A percentile compares a stretch with the other conserved stretches of the same genome.
phyloP scores from a whole-genome alignment of 495 filamentous ascomycete species.

The Evansstolkia leycettana region DNA sequence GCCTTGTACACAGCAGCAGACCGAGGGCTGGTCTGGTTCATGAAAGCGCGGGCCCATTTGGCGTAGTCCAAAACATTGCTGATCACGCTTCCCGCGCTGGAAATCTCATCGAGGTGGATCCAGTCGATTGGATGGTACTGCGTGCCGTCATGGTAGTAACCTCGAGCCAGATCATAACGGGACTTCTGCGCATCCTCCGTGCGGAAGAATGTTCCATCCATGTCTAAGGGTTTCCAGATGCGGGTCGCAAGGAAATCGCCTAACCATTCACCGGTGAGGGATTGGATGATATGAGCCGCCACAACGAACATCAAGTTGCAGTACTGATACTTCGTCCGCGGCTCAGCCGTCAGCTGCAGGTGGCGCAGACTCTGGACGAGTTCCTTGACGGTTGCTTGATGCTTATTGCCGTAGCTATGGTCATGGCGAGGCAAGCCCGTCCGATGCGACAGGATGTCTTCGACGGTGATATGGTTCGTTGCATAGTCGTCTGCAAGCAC shows the following conservation, averaged over 20 bases:
- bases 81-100: slow-evolving; percentile 35
- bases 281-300: slow-evolving; percentile 29
- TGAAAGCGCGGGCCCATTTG: slow-evolving; percentile 29
- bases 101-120: slow-evolving; percentile 15
- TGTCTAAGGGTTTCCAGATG: slow-evolving; percentile 35
- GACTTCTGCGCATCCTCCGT: neutral
- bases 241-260: slow-evolving; percentile 20
- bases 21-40: slow-evolving; percentile 6
- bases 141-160: slow-evolving; percentile 4
- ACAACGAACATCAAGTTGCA: slow-evolving; percentile 40
- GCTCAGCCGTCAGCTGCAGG: slow-evolving; percentile 27
- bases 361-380: slow-evolving; percentile 26
- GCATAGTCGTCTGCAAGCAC: slow-evolving; percentile 27
- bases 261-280: slow-evolving; percentile 16
- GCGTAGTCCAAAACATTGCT: slow-evolving; percentile 38
- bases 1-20: neutral
- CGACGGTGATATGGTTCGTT: slow-evolving; percentile 32
- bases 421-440: slow-evolving; percentile 36
- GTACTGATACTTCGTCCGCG: slow-evolving; percentile 32
- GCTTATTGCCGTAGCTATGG: slow-evolving; percentile 4
- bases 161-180: slow-evolving; percentile 1
- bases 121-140: slow-evolving; percentile 3
- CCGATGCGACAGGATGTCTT: slow-evolving; percentile 40
- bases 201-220: slow-evolving; percentile 12
- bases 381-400: slow-evolving; percentile 4